phyloP scores from a whole-genome alignment of 2,329 filamentous ascomycete species.

The Pyricularia grisea region DNA sequence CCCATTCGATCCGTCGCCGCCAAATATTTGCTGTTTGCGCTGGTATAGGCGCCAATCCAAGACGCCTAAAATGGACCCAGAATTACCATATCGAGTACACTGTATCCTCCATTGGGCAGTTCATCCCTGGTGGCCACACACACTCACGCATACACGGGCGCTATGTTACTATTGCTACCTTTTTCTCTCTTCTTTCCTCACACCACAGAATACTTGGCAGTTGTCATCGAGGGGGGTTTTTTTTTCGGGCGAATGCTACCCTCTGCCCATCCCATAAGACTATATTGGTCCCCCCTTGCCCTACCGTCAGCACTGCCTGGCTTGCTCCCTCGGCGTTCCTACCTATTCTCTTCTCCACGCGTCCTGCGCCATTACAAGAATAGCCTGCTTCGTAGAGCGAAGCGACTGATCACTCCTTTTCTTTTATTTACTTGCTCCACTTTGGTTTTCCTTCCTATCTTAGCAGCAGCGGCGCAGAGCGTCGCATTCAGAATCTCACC shows the following conservation, averaged over 20 bases:
- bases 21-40: conserved; percentile 3
- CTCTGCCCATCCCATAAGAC: conserved; percentile 7
- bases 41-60: background rate
- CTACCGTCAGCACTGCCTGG: conserved; percentile 6
- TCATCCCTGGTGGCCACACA: background rate
- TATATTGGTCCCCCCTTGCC: conserved; percentile 8
- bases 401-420: conserved; percentile 32
- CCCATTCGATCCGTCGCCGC: conserved; percentile 1
- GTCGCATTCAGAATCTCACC: conserved; percentile 13
- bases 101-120: conserved; percentile 8
- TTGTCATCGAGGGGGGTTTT: background rate
- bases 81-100: background rate
- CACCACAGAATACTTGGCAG: background rate
- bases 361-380: conserved; percentile 20
- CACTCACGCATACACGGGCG: background rate
- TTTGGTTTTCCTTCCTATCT: conserved; percentile 7
- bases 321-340: conserved; percentile 14
- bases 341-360: conserved; percentile 19
- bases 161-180: background rate
- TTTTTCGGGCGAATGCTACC: background rate
- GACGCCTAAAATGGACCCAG: background rate
- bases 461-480: conserved; percentile 18
- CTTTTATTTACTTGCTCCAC: conserved; percentile 15
- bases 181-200: conserved; percentile 4
- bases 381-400: conserved; percentile 34